phyloP scores from a whole-genome alignment of 805 yeast genomes.

The Myxozyma neotropica region DNA sequence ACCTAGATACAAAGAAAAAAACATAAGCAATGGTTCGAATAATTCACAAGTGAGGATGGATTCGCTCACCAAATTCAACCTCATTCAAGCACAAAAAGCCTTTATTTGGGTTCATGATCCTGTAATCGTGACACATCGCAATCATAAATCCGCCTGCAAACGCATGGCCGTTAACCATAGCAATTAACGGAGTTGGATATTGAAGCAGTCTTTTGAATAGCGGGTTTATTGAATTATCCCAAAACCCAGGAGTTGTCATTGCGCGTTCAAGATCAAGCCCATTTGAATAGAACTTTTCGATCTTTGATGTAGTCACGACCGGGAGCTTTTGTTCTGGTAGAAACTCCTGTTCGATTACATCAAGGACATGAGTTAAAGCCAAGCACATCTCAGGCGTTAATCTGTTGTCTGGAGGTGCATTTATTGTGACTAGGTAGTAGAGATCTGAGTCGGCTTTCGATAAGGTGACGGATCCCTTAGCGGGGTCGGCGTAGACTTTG shows the following conservation, averaged over 20 bases:
- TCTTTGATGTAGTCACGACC: slow-evolving; percentile 44
- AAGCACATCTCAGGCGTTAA: slow-evolving; percentile 41
- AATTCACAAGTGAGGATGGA: neutral
- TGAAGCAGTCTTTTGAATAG: slow-evolving; percentile 42
- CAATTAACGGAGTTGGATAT: slow-evolving; percentile 48
- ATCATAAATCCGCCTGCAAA: slow-evolving; percentile 48
- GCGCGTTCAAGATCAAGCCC: slow-evolving; percentile 46
- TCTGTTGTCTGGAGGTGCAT: slow-evolving; percentile 45
- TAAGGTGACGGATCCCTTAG: slow-evolving; percentile 15
- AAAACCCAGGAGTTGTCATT: slow-evolving; percentile 42
- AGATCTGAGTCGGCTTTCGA: slow-evolving; percentile 29
- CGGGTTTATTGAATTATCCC: slow-evolving; percentile 41
- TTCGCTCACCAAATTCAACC: slow-evolving; percentile 38
- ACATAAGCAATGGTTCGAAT: neutral
- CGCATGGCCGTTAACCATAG: slow-evolving; percentile 47
- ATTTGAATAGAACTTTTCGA: slow-evolving; percentile 45
- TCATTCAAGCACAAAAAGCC: slow-evolving; percentile 48
- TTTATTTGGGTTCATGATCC: slow-evolving; percentile 45
- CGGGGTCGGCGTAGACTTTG: slow-evolving; percentile 11
- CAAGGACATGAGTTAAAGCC: slow-evolving; percentile 43
- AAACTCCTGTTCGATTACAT: slow-evolving; percentile 37
- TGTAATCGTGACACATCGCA: slow-evolving; percentile 45
- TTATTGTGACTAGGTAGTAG: slow-evolving; percentile 42
- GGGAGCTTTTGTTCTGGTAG: slow-evolving; percentile 39
- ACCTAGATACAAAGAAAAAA: slow-evolving; percentile 30